A percentile compares a stretch with the other conserved stretches of the same genome.
Conservation (phyloP, 2,329 filamentous ascomycete genomes). For the Sporothrix euskadiensis region DNA sequence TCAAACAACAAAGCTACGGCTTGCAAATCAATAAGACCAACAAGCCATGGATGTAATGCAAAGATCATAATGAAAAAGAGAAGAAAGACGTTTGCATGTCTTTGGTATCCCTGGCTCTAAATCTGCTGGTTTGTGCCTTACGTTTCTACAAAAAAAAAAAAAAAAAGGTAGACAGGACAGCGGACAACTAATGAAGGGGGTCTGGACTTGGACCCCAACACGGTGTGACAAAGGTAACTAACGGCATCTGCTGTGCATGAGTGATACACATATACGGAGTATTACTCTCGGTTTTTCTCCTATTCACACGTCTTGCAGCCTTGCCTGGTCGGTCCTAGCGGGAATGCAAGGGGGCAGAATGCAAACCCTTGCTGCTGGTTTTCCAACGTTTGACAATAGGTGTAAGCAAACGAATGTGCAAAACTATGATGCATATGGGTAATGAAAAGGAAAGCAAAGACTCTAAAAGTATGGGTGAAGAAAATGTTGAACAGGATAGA, state of each 20-base stretch:
- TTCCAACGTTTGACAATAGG: background rate
- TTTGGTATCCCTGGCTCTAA: background rate
- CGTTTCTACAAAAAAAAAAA: background rate
- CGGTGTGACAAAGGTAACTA: background rate
- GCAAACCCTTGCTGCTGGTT: background rate
- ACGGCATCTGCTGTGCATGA: background rate
- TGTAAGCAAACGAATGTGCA: background rate
- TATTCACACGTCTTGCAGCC: slow-evolving; percentile 1
- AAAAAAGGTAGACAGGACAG: background rate
- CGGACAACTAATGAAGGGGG: background rate
- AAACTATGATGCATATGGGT: background rate
- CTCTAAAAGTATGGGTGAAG: background rate
- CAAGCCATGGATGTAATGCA: background rate
- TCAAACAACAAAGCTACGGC: background rate
- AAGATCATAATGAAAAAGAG: background rate
- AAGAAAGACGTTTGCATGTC: background rate
- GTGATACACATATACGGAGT: background rate
- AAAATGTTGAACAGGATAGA: background rate
- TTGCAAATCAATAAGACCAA: background rate
- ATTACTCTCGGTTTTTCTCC: background rate
- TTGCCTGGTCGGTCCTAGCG: slow-evolving; percentile 21
- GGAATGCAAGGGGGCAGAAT: slow-evolving; percentile 15
- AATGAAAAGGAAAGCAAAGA: background rate
- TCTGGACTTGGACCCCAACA: background rate
- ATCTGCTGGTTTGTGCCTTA: background rate